A percentile compares a stretch with the other conserved stretches of the same genome.
Conservation (phyloP, 345 rosid species). For the Euphorbia pulcherrima region DNA sequence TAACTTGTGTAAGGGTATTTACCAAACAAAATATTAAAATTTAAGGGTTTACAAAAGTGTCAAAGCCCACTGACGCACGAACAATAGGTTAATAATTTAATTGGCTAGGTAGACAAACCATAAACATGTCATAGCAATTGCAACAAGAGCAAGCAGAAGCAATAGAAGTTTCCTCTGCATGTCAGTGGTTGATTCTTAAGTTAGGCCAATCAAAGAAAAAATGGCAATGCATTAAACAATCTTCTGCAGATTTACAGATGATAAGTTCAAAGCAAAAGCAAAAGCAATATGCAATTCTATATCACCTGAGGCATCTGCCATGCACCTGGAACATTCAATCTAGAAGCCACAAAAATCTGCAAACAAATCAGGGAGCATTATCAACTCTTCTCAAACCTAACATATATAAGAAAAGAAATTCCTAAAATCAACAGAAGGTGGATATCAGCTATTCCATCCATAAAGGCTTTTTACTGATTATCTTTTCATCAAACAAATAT, state of each 20-base stretch:
- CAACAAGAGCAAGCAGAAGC: background rate
- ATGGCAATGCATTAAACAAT: background rate
- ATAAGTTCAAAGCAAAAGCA: conserved; percentile 9
- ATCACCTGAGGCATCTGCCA: conserved; percentile 99
- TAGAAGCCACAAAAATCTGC: conserved; percentile 94
- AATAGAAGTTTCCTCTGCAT: background rate
- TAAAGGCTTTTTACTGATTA: background rate
- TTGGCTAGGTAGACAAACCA: background rate
- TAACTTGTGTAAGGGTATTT: no score
- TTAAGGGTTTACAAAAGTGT: background rate
- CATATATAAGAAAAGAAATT: background rate
- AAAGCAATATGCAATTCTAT: background rate
- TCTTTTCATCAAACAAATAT: background rate
- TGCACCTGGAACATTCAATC: conserved; percentile 98
- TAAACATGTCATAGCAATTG: background rate
- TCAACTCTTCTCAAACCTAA: background rate
- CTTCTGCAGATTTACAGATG: background rate
- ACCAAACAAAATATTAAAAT: no score
- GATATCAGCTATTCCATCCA: background rate
- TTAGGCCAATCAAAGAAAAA: background rate
- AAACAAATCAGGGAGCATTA: conserved; percentile 1
- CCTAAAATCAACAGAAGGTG: no score
- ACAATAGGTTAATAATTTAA: background rate
- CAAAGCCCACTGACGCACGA: background rate
- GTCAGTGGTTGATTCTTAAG: background rate